Evolutionary conservation across 495 filamentous ascomycete genomes (phyloP).

Genomic region (Aspergillus bertholletiae): DNA sequence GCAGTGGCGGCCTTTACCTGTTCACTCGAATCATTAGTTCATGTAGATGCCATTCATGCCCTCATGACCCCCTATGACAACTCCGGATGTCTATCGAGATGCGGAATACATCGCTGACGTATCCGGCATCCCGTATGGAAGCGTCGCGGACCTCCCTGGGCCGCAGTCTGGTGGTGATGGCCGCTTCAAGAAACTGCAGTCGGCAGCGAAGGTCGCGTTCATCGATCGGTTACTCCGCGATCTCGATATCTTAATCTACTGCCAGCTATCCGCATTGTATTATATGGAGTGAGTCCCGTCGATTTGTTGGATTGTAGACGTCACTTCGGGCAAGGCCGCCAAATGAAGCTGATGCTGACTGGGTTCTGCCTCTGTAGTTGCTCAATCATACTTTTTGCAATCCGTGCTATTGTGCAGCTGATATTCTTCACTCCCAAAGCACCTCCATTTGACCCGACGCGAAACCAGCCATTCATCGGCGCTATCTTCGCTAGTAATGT

Average conservation of each 20-base stretch:
- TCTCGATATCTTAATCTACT: conserved; percentile 78
- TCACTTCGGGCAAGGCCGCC: not conserved
- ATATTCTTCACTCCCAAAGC: conserved; percentile 79
- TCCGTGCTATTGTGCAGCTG: conserved; percentile 69
- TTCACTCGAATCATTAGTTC: not conserved
- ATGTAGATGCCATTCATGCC: conserved; percentile 26
- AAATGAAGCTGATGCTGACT: not conserved
- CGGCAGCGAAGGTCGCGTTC: conserved; percentile 49
- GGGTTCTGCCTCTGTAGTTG: conserved; percentile 48
- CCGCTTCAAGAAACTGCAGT: conserved; percentile 37
- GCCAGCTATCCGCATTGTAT: conserved; percentile 76
- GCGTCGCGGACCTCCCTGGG: conserved; percentile 20
- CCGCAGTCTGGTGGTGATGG: conserved; percentile 15
- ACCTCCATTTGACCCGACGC: conserved; percentile 57
- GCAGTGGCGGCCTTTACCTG: conserved; percentile 1
- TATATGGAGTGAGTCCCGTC: conserved; percentile 77
- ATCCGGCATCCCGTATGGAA: conserved; percentile 39
- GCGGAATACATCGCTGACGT: conserved; percentile 51
- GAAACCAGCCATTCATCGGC: conserved; percentile 62
- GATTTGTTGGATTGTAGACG: not conserved
- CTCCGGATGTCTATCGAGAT: conserved; percentile 48
- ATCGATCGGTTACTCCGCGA: conserved; percentile 67
- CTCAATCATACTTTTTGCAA: conserved; percentile 67
- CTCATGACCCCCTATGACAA: conserved; percentile 51
- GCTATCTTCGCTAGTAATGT: conserved; percentile 68